Evolutionary conservation across 352 stramenopile genomes (phyloP).

Genomic region (Pythium folliculosum): DNA sequence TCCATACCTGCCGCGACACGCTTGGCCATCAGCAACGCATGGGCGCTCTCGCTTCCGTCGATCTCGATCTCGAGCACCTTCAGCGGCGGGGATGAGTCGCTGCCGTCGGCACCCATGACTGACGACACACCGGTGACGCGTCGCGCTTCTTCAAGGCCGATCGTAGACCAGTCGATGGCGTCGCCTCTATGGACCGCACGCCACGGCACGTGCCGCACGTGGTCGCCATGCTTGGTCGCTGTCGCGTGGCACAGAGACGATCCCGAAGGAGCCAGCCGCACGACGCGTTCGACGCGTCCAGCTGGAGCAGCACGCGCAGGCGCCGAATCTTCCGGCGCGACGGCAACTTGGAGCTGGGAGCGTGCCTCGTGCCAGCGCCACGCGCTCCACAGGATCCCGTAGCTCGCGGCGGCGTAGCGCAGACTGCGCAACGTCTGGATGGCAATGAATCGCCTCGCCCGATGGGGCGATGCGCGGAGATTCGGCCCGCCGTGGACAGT

Average conservation of each 20-base stretch:
- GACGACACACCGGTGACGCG: background rate
- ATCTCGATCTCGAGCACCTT: conserved; percentile 31
- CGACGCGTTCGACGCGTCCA: conserved; percentile 38
- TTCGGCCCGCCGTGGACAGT: conserved; percentile 10
- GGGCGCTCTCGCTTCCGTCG: conserved; percentile 1
- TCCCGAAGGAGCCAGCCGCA: conserved; percentile 45
- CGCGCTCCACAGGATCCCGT: conserved; percentile 59
- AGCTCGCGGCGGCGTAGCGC: conserved; percentile 55
- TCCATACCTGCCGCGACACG: conserved; percentile 19
- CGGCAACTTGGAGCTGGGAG: conserved; percentile 2
- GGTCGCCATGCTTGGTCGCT: conserved; percentile 44
- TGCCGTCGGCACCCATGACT: background rate
- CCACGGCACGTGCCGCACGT: conserved; percentile 39
- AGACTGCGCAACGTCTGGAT: conserved; percentile 53
- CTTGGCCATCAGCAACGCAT: conserved; percentile 20
- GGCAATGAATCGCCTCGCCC: conserved; percentile 42
- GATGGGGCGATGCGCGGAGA: background rate
- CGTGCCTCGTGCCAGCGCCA: conserved; percentile 36
- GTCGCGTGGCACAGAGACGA: conserved; percentile 49
- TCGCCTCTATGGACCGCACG: conserved; percentile 12
- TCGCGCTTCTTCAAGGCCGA: conserved; percentile 19
- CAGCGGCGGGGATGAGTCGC: conserved; percentile 3
- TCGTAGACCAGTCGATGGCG: conserved; percentile 27
- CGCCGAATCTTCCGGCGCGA: conserved; percentile 12
- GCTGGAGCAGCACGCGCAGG: conserved; percentile 5